A percentile compares a stretch with the other conserved stretches of the same genome.
These are phyloP conservation scores for Azolla pinnata DNA, from an alignment of 75 land plant species.

Conservation along the genomic window DNA sequence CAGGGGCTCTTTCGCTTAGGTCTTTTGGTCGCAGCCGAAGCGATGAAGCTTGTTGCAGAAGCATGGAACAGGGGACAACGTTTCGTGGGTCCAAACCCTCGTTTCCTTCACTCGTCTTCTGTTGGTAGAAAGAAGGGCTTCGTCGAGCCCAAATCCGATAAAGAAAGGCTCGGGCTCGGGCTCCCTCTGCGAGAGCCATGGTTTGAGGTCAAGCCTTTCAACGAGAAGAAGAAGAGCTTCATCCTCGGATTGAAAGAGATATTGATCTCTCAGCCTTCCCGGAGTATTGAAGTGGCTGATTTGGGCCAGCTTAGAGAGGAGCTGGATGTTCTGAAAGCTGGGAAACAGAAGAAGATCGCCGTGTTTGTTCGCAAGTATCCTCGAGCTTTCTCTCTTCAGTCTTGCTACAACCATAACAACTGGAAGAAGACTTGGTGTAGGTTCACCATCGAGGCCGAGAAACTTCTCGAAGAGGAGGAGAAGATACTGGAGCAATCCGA, in stretches of 20 bases:
- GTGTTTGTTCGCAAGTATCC: conserved; percentile 47
- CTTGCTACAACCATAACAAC: conserved; percentile 25
- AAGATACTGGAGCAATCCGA: conserved; percentile 21
- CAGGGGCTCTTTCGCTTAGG: too few species aligned
- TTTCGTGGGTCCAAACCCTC: too few species aligned
- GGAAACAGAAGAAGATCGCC: conserved; percentile 36
- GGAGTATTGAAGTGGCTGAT: conserved; percentile 23
- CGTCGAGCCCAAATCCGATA: conserved; percentile 5
- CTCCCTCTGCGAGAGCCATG: conserved; percentile 22
- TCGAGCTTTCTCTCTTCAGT: conserved; percentile 38
- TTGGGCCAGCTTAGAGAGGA: conserved; percentile 31
- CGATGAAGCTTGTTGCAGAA: too few species aligned
- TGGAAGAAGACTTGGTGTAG: conserved; percentile 48
- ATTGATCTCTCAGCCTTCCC: conserved; percentile 43
- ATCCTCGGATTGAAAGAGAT: conserved; percentile 37
- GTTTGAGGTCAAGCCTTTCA: conserved; percentile 48
- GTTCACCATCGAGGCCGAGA: conserved; percentile 42
- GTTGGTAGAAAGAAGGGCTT: too few species aligned
- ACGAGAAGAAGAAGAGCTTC: conserved; percentile 40
- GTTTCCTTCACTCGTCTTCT: too few species aligned
- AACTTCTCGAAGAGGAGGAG: conserved; percentile 44
- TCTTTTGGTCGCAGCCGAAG: too few species aligned
- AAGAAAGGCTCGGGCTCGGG: neutral
- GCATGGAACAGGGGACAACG: too few species aligned
- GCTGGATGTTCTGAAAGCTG: conserved; percentile 22